Percentiles rank a stretch among this genome's conserved stretches.
Conservation (phyloP, 768 basidiomycete genomes). For the Suillus subluteus region DNA sequence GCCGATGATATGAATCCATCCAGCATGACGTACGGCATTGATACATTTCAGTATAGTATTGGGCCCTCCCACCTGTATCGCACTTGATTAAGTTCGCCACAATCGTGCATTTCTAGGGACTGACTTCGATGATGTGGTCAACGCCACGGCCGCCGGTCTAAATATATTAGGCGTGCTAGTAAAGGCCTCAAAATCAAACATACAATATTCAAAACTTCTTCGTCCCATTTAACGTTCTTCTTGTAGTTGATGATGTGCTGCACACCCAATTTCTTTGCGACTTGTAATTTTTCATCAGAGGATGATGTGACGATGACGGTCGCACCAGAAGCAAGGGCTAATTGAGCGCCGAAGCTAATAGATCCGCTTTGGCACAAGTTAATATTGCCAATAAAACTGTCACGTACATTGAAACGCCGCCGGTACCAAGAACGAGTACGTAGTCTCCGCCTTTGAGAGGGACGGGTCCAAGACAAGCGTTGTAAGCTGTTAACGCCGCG, state of each 20-base stretch:
- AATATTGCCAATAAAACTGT: no score
- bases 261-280: slow-evolving; percentile 54
- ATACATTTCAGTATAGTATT: slow-evolving; percentile 52
- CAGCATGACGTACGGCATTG: slow-evolving; percentile 42
- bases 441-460: slow-evolving; percentile 61
- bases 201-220: slow-evolving; percentile 51
- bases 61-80: slow-evolving; percentile 53
- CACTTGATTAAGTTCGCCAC: background rate
- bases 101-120: background rate
- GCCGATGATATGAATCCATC: slow-evolving; percentile 55
- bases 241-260: slow-evolving; percentile 66
- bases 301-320: slow-evolving; percentile 70
- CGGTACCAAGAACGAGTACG: slow-evolving; percentile 59
- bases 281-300: slow-evolving; percentile 61
- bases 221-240: slow-evolving; percentile 59
- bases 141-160: slow-evolving; percentile 36
- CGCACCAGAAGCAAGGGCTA: slow-evolving; percentile 66
- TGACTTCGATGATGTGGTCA: slow-evolving; percentile 39
- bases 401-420: slow-evolving; percentile 56
- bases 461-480: slow-evolving; percentile 51
- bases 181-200: slow-evolving; percentile 16
- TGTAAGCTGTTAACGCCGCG: slow-evolving; percentile 69
- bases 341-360: slow-evolving; percentile 56
- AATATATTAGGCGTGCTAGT: background rate
- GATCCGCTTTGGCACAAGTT: slow-evolving; percentile 10